Base-by-base conservation (phyloP, 305 asterid genomes). In the Euphrasia arctica region DNA sequence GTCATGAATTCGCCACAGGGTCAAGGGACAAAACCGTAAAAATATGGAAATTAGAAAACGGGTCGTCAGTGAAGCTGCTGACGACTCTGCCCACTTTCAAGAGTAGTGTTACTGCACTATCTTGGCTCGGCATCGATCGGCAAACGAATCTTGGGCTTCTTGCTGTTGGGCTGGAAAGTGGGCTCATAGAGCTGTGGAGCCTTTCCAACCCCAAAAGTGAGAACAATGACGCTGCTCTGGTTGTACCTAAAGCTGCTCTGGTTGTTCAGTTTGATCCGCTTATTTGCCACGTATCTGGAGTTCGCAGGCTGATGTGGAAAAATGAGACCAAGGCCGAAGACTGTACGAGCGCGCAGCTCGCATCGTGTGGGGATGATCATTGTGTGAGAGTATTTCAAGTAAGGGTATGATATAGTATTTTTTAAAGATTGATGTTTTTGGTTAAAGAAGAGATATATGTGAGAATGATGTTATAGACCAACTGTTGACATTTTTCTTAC, bases 321-420 rank as follows among this genome's bases (percentile, higher is more conserved):
- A 67, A 65, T 0, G 18, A 78, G 1, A 72, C 82, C 65, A 83
- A 75, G 81, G 52, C 64, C 3, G 75, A 75, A 13, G 87, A 80
- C 64, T 64, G 80, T 13, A 36, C 69, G 18, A 74, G 72, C 49
- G 25, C 72, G 84, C 89, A 80, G 74, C 92, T 93, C 55, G 97
- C 97, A 13, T 90, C 96, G 7, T 90, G 97, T 51, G 97, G 97
- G 77, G 94, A 75, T 68, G 98, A 93, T 83, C 93, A 93, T 49
- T 87, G 92, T 74, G 95, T 90, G 61, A 87, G 97, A 74, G 76
- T 93, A 54, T 88, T 83, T 70, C 67, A 82, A 67, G 78, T 83
- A 28, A 67, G 15, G 52, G 63, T 74, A 63, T 65, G 55, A 55
- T 13, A 13, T 28, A 29, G n/a, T 66, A 58, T 72, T 18, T 18